Evolutionary conservation across 805 yeast species (phyloP), one percentile per base, ranked within the genome.

Genomic region (Cyberlindnera veronae): DNA sequence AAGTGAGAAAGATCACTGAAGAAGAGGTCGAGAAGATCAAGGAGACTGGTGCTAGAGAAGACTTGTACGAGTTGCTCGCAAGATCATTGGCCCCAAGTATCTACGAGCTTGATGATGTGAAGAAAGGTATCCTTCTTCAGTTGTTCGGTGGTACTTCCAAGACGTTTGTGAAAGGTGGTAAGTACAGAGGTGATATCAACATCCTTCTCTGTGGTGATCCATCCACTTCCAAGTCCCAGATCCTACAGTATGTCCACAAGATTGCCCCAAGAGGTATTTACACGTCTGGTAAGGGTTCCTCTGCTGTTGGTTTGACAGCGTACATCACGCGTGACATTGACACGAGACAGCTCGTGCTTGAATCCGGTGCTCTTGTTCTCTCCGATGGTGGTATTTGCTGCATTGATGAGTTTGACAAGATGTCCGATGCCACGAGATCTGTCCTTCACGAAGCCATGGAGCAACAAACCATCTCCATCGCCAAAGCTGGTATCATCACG

Each of bases 341-440:
- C 55, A 88, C 98, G 0, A 85, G 80, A 55, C 99, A 93, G 62
- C 66, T 91, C 36, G 99, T 93, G 3, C 72, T 93, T 38, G 99
- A 93, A 61, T 77, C 89, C 55, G 99, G 99, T 61, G 99, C 99
- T 0, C 72, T 93, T 48, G 98, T 93, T 12, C 70, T 93, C 32
- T 87, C 96, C 9, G 99, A 93, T 64, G 98, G 98, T 43, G 99
- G 99, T 72, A 81, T 93, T 31, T 93, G 99, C 68, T 93, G 99
- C 66, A 93, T 93, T 60, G 99, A 93, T 69, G 99, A 93, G 70
- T 93, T 91, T 59, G 99, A 93, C 67, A 93, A 93, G 65, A 93
- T 93, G 99, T 77, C 84, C 39, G 98, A 93, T 52, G 68, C 95
- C 2, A 91, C 98, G 0, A 72, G 98, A 56, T 88, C 96, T 8